phyloP scores from a whole-genome alignment of 805 yeast genomes.

The Isabelozyma rhagii region DNA sequence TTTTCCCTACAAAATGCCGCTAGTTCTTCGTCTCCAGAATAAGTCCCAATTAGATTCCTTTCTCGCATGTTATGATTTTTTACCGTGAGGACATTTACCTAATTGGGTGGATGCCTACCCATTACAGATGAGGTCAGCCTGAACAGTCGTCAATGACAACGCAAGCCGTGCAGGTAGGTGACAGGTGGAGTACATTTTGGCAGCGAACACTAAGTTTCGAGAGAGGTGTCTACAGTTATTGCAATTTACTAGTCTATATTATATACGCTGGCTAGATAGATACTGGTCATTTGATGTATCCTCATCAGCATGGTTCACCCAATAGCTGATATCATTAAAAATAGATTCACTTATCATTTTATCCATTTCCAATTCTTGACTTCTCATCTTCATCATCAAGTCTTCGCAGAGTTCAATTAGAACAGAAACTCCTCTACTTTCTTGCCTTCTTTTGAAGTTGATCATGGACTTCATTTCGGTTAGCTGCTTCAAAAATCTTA shows the following conservation, averaged over 20 bases:
- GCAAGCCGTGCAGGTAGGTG: too few relatives aligned
- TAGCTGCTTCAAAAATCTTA: constrained; percentile 58
- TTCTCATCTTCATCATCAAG: constrained; percentile 54
- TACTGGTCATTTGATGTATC: constrained; percentile 12
- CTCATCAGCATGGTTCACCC: constrained; percentile 54
- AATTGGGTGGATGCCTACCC: neutral
- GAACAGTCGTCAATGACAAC: too few relatives aligned
- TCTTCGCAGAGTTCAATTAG: constrained; percentile 78
- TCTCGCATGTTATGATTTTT: neutral
- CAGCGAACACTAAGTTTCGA: neutral
- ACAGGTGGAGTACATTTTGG: neutral
- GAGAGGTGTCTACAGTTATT: neutral
- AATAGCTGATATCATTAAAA: constrained; percentile 59
- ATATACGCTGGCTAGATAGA: neutral
- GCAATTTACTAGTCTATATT: neutral
- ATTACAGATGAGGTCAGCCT: too few relatives aligned
- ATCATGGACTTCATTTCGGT: constrained; percentile 62
- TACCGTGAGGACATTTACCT: neutral
- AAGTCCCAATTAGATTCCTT: neutral
- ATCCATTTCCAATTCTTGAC: constrained; percentile 60
- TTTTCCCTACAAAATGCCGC: too few relatives aligned
- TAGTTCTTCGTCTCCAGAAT: too few relatives aligned
- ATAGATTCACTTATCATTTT: constrained; percentile 53
- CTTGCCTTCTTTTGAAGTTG: constrained; percentile 59
- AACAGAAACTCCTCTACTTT: constrained; percentile 44